Conservation (phyloP, 2,329 filamentous ascomycete genomes). For the Ascochyta lentis region DNA sequence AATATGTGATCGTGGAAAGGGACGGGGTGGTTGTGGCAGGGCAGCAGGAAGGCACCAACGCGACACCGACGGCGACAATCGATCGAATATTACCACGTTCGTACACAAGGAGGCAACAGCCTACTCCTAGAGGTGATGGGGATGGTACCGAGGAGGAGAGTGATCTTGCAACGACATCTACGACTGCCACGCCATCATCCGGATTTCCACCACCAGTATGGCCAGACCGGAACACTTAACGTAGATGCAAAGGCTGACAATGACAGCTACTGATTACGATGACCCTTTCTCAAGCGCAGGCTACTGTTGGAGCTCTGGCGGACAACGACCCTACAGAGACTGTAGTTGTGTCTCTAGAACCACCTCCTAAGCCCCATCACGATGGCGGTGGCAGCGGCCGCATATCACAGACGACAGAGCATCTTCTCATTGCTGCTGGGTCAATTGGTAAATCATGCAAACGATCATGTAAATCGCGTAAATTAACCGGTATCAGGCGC, state of each 20-base stretch:
- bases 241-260: conserved; percentile 21
- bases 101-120: conserved; percentile 23
- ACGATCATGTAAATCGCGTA: not conserved
- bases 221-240: not conserved
- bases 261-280: conserved; percentile 34
- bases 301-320: conserved; percentile 28
- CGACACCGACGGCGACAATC: conserved; percentile 30
- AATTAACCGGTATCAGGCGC: conserved; percentile 40
- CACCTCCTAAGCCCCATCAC: conserved; percentile 20
- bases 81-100: conserved; percentile 22
- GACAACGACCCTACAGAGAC: conserved; percentile 36
- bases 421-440: conserved; percentile 50
- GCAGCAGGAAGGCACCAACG: conserved; percentile 14
- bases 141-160: conserved; percentile 18
- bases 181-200: conserved; percentile 18
- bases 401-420: conserved; percentile 49
- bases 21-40: conserved; percentile 23
- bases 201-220: conserved; percentile 32
- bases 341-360: conserved; percentile 33
- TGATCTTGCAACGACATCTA: conserved; percentile 20
- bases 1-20: conserved; percentile 41
- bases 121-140: conserved; percentile 8
- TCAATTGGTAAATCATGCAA: conserved; percentile 43
- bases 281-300: conserved; percentile 22
- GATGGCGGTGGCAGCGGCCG: conserved; percentile 27